These are phyloP conservation scores for Penicillium verhagenii DNA, from an alignment of 495 filamentous ascomycete species.

Conservation along the genomic window DNA sequence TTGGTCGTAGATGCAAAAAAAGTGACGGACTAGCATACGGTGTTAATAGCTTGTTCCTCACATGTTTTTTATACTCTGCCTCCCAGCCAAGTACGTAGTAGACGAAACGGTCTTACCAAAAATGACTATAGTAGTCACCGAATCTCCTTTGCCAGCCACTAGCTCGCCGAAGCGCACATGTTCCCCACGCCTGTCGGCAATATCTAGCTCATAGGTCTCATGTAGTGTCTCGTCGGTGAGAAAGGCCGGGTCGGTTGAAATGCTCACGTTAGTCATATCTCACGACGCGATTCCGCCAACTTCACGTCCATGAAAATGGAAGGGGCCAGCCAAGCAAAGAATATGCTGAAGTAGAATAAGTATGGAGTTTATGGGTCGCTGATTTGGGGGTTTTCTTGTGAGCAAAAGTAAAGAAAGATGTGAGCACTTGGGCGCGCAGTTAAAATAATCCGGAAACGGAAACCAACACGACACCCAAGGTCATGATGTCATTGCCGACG, in stretches of 20 bases:
- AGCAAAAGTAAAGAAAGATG: background rate
- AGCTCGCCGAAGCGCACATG: conserved; percentile 19
- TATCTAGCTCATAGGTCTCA: conserved; percentile 26
- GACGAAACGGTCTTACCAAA: background rate
- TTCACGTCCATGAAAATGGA: background rate
- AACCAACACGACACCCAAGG: background rate
- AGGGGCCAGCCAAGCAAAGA: background rate
- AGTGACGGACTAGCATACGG: conserved; percentile 22
- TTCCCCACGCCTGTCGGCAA: conserved; percentile 11
- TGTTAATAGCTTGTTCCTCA: background rate
- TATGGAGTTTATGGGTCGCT: background rate
- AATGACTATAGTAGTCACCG: background rate
- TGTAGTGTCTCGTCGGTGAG: conserved; percentile 16
- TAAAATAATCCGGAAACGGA: background rate
- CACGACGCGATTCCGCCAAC: background rate
- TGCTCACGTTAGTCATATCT: background rate
- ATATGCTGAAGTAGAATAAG: background rate
- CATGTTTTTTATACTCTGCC: background rate
- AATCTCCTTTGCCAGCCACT: background rate
- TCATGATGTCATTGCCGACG: background rate
- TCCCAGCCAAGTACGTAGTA: background rate
- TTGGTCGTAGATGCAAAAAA: conserved; percentile 29
- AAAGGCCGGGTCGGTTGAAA: background rate
- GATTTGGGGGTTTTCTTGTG: background rate
- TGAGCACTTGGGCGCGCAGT: background rate